Base-by-base conservation (phyloP, 2,329 filamentous ascomycete species). In the Alternaria arbusti region DNA sequence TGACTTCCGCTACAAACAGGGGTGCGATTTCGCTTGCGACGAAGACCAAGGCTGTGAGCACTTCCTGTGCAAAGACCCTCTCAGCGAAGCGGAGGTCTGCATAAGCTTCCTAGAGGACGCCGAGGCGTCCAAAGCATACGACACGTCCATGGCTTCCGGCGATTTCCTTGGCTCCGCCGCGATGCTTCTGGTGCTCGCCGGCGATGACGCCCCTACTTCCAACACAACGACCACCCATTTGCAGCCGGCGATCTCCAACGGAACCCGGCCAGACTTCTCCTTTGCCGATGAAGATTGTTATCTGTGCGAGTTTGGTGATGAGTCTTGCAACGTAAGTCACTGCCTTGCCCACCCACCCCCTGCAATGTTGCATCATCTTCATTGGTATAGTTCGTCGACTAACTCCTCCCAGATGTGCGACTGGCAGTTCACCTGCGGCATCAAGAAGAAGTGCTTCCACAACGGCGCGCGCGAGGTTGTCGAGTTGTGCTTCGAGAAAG, bases 371-470 rank as follows among this genome's bases (percentile, higher is more conserved):
- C 15, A 40, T 55, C 17, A 26, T 30, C 12, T 45, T 44, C n/a
- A 11, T 66, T 13, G 15, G 25, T 8, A 11, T 11, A 3, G 28
- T 26, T 12, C 32, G 26, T 58, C 54, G 63, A 67, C 65, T 57
- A 55, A 59, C 23, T 20, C 40, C 49, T 32, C 30, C 17, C 15
- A 57, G 23, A 50, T 54, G 9, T 69, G 67, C 36, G 32, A 57
- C 36, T 63, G 60, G 56, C 40, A 58, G 51, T 65, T 61, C 30
- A 50, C 32, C 9, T 69, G 65, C 28, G 63, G 67, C 47, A 43
- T 56, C 32, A 67, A 65, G 62, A 61, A 56, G 55, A 64, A 57
- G 47, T 67, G 67, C 47, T 46, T 54, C 10, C 40, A 59, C 13
- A 49, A 57, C 28, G 56, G 55, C 15, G 49, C 44, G 8, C 50